Conservation (phyloP, 179 eudicot genomes). For the Drosera spatulata region DNA sequence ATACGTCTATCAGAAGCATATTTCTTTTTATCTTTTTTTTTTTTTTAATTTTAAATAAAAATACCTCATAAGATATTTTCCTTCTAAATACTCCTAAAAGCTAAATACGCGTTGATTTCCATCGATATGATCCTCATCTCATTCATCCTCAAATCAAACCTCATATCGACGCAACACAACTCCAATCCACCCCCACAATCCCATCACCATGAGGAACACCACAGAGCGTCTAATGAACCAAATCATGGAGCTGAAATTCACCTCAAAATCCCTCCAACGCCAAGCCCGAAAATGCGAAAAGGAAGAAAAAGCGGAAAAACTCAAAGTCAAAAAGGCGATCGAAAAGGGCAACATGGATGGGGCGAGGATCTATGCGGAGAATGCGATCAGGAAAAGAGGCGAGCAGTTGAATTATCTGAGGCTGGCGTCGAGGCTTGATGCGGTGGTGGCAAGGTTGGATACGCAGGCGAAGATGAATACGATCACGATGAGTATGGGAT, state of each 20-base stretch:
- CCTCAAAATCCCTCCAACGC: conserved; percentile 14
- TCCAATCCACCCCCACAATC: too few relatives aligned
- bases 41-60: too few relatives aligned
- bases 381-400: conserved; percentile 12
- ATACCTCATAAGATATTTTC: too few relatives aligned
- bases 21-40: too few relatives aligned
- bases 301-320: conserved; percentile 16
- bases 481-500: conserved; percentile 7
- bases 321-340: conserved; percentile 15
- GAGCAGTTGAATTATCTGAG: conserved; percentile 15
- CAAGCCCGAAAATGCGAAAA: conserved; percentile 15
- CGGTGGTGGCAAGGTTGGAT: conserved; percentile 11
- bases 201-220: neutral
- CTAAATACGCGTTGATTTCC: too few relatives aligned
- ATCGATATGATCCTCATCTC: too few relatives aligned
- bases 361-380: conserved; percentile 15
- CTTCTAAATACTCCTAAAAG: too few relatives aligned
- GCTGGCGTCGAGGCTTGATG: conserved; percentile 14
- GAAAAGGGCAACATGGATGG: conserved; percentile 16
- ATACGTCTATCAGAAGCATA: too few relatives aligned
- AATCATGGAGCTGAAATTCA: conserved; percentile 15
- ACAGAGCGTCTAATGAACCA: conserved; percentile 14
- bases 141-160: too few relatives aligned
- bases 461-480: conserved; percentile 16
- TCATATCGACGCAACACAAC: too few relatives aligned